phyloP scores from a whole-genome alignment of 169 alveolate species.

The Cryptosporidium ubiquitum region DNA sequence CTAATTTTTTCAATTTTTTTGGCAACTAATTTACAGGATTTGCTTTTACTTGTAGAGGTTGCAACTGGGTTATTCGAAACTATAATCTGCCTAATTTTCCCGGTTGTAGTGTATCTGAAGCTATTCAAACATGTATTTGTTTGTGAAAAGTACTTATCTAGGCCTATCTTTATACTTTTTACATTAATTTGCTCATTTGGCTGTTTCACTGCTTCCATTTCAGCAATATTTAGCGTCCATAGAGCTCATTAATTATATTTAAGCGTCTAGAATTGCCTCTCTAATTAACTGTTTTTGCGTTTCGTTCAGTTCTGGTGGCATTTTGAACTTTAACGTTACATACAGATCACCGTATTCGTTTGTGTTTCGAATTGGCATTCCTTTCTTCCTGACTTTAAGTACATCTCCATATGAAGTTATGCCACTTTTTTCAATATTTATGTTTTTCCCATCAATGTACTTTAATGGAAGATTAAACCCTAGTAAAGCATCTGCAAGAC shows the following conservation, averaged over 20 bases:
- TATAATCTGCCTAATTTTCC: slow-evolving; percentile 50
- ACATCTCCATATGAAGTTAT: slow-evolving; percentile 84
- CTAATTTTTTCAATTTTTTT: slow-evolving; percentile 19
- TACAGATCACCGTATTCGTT: slow-evolving; percentile 82
- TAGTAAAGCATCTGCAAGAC: slow-evolving; percentile 83
- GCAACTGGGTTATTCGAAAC: slow-evolving; percentile 74
- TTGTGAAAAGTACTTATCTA: slow-evolving; percentile 28
- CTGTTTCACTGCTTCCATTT: slow-evolving; percentile 65
- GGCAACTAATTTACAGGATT: slow-evolving; percentile 47
- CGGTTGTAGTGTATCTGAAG: slow-evolving; percentile 50
- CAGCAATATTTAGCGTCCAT: slow-evolving; percentile 32
- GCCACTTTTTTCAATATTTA: slow-evolving; percentile 79
- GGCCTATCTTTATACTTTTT: slow-evolving; percentile 2
- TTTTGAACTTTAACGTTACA: slow-evolving; percentile 79
- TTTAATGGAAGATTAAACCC: slow-evolving; percentile 82
- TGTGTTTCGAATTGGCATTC: slow-evolving; percentile 82
- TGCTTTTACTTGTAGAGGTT: slow-evolving; percentile 52
- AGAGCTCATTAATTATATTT: slow-evolving; percentile 26
- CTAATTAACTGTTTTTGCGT: slow-evolving; percentile 77
- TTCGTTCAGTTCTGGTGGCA: slow-evolving; percentile 80
- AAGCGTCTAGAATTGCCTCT: slow-evolving; percentile 76
- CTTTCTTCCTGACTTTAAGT: slow-evolving; percentile 80
- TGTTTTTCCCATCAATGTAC: slow-evolving; percentile 81
- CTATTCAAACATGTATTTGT: slow-evolving; percentile 9
- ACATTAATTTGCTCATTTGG: slow-evolving; percentile 59